These are phyloP conservation scores for Phaeosphaeriaceae sp. DNA, from an alignment of 2,329 filamentous ascomycete genomes.

Conservation along the genomic window DNA sequence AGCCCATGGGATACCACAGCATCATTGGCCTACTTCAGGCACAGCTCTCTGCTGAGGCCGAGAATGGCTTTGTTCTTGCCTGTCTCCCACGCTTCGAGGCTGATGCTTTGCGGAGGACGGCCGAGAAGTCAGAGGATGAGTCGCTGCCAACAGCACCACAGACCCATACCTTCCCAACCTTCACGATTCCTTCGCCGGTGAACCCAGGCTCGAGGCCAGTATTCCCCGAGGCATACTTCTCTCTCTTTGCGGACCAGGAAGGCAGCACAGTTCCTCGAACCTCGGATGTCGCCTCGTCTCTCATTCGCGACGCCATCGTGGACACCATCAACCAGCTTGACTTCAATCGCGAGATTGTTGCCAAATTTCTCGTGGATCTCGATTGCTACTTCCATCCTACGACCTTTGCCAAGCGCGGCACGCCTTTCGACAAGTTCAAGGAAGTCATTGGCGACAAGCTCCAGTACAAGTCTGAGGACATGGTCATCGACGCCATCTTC, in stretches of 20 bases:
- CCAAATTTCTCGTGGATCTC: constrained; percentile 89
- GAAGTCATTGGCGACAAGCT: constrained; percentile 69
- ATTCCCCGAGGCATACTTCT: constrained; percentile 93
- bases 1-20: constrained; percentile 70
- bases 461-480: constrained; percentile 97
- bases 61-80: constrained; percentile 75
- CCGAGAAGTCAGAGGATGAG: constrained; percentile 59
- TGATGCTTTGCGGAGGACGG: constrained; percentile 60
- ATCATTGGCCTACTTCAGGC: constrained; percentile 83
- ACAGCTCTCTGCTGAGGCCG: constrained; percentile 80
- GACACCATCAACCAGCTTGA: constrained; percentile 95
- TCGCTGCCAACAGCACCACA: constrained; percentile 56
- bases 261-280: constrained; percentile 85
- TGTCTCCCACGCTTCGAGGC: constrained; percentile 64
- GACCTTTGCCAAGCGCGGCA: constrained; percentile 93
- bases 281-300: constrained; percentile 76
- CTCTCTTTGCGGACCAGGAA: constrained; percentile 87
- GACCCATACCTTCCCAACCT: constrained; percentile 79
- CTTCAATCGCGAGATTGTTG: constrained; percentile 87
- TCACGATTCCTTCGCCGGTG: constrained; percentile 78
- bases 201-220: constrained; percentile 76
- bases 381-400: constrained; percentile 92
- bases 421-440: constrained; percentile 86
- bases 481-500: constrained; percentile 96
- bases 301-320: constrained; percentile 83